These are phyloP conservation scores for Diaporthe nobilis DNA, from an alignment of 2,329 filamentous ascomycete genomes.

Conservation along the genomic window DNA sequence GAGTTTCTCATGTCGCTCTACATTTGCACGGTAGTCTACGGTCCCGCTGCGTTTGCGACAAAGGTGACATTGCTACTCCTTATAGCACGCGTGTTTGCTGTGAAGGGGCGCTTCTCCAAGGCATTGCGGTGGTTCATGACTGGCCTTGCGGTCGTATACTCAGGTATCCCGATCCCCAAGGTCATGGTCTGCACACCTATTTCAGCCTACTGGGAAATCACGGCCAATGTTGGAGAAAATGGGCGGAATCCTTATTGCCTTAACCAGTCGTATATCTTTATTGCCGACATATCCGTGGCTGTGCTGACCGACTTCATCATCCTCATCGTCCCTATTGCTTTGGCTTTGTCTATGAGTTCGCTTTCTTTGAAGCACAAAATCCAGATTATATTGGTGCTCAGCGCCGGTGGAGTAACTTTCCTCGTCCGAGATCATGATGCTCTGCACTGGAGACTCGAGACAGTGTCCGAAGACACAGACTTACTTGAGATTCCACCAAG, in stretches of 20 bases:
- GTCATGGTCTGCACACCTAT: slow-evolving; percentile 44
- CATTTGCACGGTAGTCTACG: slow-evolving; percentile 44
- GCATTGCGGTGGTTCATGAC: slow-evolving; percentile 45
- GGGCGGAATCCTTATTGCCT: slow-evolving; percentile 46
- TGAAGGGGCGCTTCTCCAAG: slow-evolving; percentile 40
- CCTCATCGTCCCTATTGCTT: slow-evolving; percentile 51
- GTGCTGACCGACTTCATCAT: slow-evolving; percentile 53
- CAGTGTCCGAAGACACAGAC: background rate
- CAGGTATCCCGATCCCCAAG: slow-evolving; percentile 42
- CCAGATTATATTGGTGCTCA: slow-evolving; percentile 50
- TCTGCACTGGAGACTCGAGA: background rate
- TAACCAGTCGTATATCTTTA: slow-evolving; percentile 51
- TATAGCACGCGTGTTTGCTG: slow-evolving; percentile 46
- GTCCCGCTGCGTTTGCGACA: slow-evolving; percentile 44
- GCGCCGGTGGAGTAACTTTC: slow-evolving; percentile 46
- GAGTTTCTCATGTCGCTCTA: slow-evolving; percentile 38
- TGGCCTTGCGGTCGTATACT: slow-evolving; percentile 40
- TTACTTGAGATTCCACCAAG: background rate
- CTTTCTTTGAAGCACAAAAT: slow-evolving; percentile 49
- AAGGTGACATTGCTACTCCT: slow-evolving; percentile 47
- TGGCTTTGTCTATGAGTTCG: slow-evolving; percentile 50
- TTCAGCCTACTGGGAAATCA: slow-evolving; percentile 44
- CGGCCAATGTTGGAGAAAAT: slow-evolving; percentile 39
- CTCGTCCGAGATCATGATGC: background rate
- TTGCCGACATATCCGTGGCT: slow-evolving; percentile 50